Evolutionary conservation across 2,329 filamentous ascomycete species (phyloP).

Genomic region (Magnaporthiopsis poae): DNA sequence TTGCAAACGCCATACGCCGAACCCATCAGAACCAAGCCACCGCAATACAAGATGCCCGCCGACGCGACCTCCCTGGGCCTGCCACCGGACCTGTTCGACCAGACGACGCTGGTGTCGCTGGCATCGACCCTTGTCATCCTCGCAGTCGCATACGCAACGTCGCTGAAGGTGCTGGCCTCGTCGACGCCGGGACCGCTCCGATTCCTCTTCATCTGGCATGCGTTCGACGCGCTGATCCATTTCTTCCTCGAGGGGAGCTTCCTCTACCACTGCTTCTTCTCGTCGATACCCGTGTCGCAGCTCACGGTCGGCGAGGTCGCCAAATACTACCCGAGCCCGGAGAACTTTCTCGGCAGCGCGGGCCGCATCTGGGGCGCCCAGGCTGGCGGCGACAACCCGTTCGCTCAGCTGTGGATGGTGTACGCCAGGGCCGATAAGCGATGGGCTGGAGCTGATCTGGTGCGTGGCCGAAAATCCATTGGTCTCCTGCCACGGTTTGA

Average conservation of each 20-base stretch:
- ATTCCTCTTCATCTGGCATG: constrained; percentile 85
- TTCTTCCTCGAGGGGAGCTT: constrained; percentile 83
- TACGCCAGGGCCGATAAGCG: constrained; percentile 54
- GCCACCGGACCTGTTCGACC: constrained; percentile 49
- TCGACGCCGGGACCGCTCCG: constrained; percentile 49
- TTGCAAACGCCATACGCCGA: too few species aligned
- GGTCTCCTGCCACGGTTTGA: too few species aligned
- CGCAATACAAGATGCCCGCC: too few species aligned
- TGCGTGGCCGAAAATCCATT: constrained; percentile 20
- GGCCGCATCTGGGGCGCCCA: constrained; percentile 47
- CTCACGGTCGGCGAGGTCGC: constrained; percentile 22
- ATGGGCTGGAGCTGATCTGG: constrained; percentile 54
- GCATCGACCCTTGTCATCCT: constrained; percentile 44
- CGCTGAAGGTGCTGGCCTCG: constrained; percentile 36
- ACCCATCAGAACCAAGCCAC: too few species aligned
- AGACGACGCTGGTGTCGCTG: constrained; percentile 50
- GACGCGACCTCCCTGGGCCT: constrained; percentile 17
- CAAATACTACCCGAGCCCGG: constrained; percentile 36
- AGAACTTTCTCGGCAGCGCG: constrained; percentile 40
- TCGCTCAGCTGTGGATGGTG: constrained; percentile 58
- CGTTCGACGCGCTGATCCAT: constrained; percentile 86
- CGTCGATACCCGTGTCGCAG: constrained; percentile 29
- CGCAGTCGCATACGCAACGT: constrained; percentile 38
- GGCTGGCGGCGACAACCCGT: constrained; percentile 41
- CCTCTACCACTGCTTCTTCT: constrained; percentile 89